These are phyloP conservation scores for Selaginella moellendorffii DNA, from an alignment of 75 land plant species.

Conservation along the genomic window DNA sequence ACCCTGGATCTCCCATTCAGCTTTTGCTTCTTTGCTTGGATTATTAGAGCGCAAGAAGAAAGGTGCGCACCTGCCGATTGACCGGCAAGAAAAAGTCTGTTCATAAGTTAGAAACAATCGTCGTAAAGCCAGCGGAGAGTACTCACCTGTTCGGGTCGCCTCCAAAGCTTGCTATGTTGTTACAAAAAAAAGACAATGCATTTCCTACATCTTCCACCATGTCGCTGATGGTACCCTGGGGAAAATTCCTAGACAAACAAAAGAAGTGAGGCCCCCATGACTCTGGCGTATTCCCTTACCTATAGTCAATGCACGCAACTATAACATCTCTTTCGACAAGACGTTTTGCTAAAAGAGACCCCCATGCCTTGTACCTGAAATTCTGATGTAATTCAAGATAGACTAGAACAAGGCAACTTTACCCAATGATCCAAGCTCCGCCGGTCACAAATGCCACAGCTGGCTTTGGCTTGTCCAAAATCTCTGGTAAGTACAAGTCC, in stretches of 20 bases:
- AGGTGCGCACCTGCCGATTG: constrained; percentile 98
- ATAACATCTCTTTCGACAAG: constrained; percentile 73
- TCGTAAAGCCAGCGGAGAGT: neutral
- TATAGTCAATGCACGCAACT: constrained; percentile 95
- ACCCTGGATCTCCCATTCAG: constrained; percentile 14
- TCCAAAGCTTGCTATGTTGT: constrained; percentile 54
- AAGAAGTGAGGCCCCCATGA: neutral
- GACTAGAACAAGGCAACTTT: too few relatives aligned
- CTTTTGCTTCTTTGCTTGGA: constrained; percentile 62
- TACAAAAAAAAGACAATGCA: constrained; percentile 74
- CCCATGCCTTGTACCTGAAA: constrained; percentile 92
- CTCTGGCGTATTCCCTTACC: constrained; percentile 25
- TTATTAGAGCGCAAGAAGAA: constrained; percentile 65
- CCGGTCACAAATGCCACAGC: constrained; percentile 86
- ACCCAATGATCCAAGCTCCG: constrained; percentile 99
- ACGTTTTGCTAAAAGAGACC: constrained; percentile 66
- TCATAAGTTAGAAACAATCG: neutral
- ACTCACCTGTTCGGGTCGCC: constrained; percentile 78
- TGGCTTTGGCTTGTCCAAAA: constrained; percentile 46
- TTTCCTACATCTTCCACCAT: constrained; percentile 75
- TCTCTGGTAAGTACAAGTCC: constrained; percentile 73
- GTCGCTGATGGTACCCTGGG: constrained; percentile 86
- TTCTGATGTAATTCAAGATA: neutral
- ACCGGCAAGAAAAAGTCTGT: constrained; percentile 75
- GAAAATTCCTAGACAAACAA: constrained; percentile 62